Conservation (phyloP, 2,329 filamentous ascomycete species). For the Ceratocystis alfenasii region DNA sequence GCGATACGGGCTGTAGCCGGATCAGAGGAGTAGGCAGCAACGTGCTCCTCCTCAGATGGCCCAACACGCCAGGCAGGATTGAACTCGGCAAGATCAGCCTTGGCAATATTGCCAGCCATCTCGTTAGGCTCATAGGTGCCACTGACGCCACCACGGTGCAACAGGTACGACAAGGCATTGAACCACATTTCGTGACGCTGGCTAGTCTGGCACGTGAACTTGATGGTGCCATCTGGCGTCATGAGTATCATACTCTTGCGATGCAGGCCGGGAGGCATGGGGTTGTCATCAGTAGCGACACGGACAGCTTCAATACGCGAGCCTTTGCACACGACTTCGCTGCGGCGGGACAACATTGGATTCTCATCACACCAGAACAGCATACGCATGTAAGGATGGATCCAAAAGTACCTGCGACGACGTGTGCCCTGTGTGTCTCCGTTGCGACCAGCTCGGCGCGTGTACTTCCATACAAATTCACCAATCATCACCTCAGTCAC, state of each 20-base stretch:
- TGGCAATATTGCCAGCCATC: constrained; percentile 44
- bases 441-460: constrained; percentile 71
- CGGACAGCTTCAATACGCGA: constrained; percentile 86
- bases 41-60: constrained; percentile 18
- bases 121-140: constrained; percentile 43
- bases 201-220: constrained; percentile 87
- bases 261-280: constrained; percentile 86
- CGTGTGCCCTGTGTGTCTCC: constrained; percentile 78
- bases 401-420: constrained; percentile 96
- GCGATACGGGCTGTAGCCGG: constrained; percentile 15
- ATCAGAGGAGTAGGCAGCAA: constrained; percentile 17
- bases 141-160: constrained; percentile 61
- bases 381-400: constrained; percentile 92
- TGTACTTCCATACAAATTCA: constrained; percentile 98
- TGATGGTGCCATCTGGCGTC: constrained; percentile 76
- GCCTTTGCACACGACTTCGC: constrained; percentile 71
- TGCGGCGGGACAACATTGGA: constrained; percentile 63
- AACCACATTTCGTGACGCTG: constrained; percentile 98
- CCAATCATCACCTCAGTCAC: constrained; percentile 99
- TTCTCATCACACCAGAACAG: constrained; percentile 94
- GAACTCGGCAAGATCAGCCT: constrained; percentile 64
- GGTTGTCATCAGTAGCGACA: constrained; percentile 88
- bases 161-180: constrained; percentile 86
- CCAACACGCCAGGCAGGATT: constrained; percentile 46
- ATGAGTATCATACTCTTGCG: constrained; percentile 85